Evolutionary conservation across 78 protist genomes (phyloP).

Genomic region (Isochrysis galbana): DNA sequence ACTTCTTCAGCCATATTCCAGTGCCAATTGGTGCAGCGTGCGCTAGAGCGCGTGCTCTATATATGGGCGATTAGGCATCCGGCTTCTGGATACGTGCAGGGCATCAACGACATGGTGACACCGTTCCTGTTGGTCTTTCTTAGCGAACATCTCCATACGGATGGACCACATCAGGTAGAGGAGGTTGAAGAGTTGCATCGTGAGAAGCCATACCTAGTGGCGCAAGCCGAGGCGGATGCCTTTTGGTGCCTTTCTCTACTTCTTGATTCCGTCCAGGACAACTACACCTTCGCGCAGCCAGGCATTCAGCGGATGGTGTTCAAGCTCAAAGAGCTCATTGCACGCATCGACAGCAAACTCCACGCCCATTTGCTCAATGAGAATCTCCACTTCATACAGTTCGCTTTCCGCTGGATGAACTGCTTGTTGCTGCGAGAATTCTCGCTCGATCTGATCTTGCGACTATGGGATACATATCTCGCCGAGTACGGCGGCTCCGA

Average conservation of each 20-base stretch:
- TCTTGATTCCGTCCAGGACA: conserved; percentile 86
- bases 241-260: conserved; percentile 89
- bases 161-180: neutral
- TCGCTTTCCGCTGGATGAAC: conserved; percentile 97
- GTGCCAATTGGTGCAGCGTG: conserved; percentile 51
- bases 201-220: neutral
- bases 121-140: conserved; percentile 82
- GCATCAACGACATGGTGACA: conserved; percentile 90
- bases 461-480: conserved; percentile 90
- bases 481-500: conserved; percentile 18
- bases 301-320: conserved; percentile 86
- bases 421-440: conserved; percentile 92
- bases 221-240: conserved; percentile 86
- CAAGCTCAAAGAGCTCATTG: neutral
- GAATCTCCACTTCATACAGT: conserved; percentile 78
- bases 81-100: conserved; percentile 96
- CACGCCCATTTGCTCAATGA: conserved; percentile 66
- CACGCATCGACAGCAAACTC: conserved; percentile 27
- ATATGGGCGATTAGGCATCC: conserved; percentile 95
- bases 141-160: neutral
- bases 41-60: conserved; percentile 84
- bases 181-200: conserved; percentile 46
- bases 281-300: conserved; percentile 90
- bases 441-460: conserved; percentile 53
- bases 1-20: conserved; percentile 75